Base-by-base conservation (phyloP, 805 yeast species). In the Sporopachydermia lactativora region DNA sequence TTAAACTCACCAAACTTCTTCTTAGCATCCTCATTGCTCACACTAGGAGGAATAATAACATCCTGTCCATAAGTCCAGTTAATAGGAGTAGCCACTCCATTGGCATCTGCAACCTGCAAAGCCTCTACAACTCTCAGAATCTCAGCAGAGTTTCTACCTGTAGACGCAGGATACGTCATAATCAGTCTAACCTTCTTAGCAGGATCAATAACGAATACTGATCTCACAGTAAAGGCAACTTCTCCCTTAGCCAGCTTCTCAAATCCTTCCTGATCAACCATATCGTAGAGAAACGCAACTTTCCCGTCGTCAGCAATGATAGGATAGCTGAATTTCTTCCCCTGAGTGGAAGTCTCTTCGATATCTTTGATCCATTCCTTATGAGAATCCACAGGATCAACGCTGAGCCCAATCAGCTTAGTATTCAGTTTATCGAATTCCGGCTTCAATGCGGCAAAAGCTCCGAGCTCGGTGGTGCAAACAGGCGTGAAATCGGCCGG, bases 401-500 rank as follows among this genome's bases (percentile, higher is more conserved):
- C 78, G 19, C 81, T 75, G 44, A 79, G 63, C 34, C 84, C 85
- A 53, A 79, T 70, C 53, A 79, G 64, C 52, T 77, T 76, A 42
- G 77, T 77, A 42, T 71, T 71, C 56, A 84, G 67, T 56, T 71
- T 69, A 49, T 65, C 65, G 53, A 79, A 79, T 55, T 78, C 84
- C 11, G 81, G 80, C 54, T 77, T 75, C 53, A 79, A 63, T 53
- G 73, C 71, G 47, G 84, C 78, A 52, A 79, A 77, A 4, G 84
- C 85, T 47, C 85, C 85, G 44, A 79, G 65, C 58, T 79, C 86
- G 40, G 86, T 79, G 47, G 85, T 79, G 58, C 86, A 79, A 38
- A 79, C 82, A 28, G 86, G 86, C 15, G 86, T 79, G 65, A 74
- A 78, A 56, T 78, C 85, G 48, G 77, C 84, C 42, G 86, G 86